These are phyloP conservation scores for Xylariaceae sp. DNA, from an alignment of 2,329 filamentous ascomycete species.

Conservation along the genomic window DNA sequence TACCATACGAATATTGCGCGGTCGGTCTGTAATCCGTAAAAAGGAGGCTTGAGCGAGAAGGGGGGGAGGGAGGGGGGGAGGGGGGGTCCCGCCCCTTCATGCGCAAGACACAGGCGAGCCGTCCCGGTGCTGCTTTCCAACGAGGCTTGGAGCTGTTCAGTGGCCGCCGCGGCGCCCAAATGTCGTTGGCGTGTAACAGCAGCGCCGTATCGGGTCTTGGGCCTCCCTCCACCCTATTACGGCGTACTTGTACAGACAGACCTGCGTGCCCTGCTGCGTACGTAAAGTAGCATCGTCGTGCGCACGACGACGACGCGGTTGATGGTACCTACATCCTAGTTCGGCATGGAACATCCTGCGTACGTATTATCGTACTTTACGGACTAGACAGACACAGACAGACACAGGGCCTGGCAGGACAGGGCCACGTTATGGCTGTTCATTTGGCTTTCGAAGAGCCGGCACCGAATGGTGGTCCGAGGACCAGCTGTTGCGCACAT, in stretches of 20 bases:
- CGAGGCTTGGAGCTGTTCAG: constrained; percentile 8
- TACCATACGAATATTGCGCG: constrained; percentile 6
- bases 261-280: not conserved
- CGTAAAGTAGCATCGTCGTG: not conserved
- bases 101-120: constrained; percentile 12
- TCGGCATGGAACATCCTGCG: not conserved
- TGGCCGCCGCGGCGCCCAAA: constrained; percentile 2
- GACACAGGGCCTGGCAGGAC: too few relatives aligned
- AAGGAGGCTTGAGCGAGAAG: constrained; percentile 6
- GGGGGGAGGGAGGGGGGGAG: not conserved
- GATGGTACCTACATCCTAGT: not conserved
- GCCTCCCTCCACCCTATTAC: not conserved
- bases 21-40: not conserved
- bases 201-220: constrained; percentile 4
- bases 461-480: not conserved
- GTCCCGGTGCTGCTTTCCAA: constrained; percentile 4
- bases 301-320: not conserved
- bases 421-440: constrained; percentile 2
- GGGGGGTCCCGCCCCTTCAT: constrained; percentile 2
- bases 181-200: constrained; percentile 15
- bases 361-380: too few relatives aligned
- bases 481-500: not conserved
- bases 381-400: too few relatives aligned
- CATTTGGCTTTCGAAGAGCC: not conserved
- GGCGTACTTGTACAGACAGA: not conserved